Evolutionary conservation across 805 yeast genomes (phyloP).

Genomic region (Kazachstania bromeliacearum): DNA sequence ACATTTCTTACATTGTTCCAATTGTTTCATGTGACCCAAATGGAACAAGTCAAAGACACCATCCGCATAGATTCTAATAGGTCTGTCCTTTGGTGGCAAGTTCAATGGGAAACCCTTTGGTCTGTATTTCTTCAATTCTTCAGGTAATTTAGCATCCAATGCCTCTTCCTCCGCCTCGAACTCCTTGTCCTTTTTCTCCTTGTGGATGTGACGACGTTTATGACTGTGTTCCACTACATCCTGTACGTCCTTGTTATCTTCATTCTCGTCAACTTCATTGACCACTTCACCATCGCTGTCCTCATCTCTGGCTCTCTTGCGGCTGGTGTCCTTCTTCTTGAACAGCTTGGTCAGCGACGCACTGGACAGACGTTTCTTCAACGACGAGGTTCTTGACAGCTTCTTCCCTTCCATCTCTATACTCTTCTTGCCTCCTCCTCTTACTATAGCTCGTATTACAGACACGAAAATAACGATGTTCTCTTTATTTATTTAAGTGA

Average conservation of each 20-base stretch:
- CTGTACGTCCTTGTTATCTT: neutral
- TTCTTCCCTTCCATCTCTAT: constrained; percentile 3
- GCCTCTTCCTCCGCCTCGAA: constrained; percentile 37
- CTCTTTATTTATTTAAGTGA: too few relatives aligned
- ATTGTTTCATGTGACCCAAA: constrained; percentile 94
- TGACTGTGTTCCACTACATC: neutral
- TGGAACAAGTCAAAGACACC: constrained; percentile 97
- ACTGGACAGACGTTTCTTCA: constrained; percentile 22
- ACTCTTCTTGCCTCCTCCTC: too few relatives aligned
- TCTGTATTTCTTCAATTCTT: constrained; percentile 62
- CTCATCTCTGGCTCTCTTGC: constrained; percentile 18
- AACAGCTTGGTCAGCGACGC: constrained; percentile 29
- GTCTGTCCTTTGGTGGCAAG: constrained; percentile 75
- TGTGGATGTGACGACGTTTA: neutral
- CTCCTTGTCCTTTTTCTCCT: neutral
- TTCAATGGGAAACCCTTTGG: constrained; percentile 74
- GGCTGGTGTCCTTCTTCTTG: constrained; percentile 22
- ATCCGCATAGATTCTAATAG: constrained; percentile 92
- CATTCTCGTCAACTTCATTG: neutral
- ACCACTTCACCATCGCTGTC: constrained; percentile 10
- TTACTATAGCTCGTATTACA: too few relatives aligned
- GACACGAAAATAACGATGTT: too few relatives aligned
- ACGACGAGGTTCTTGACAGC: constrained; percentile 13
- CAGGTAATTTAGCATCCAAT: constrained; percentile 58
- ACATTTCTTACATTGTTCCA: constrained; percentile 92